These are phyloP conservation scores for Trapa incisa DNA, from an alignment of 345 rosid species.

Conservation along the genomic window DNA sequence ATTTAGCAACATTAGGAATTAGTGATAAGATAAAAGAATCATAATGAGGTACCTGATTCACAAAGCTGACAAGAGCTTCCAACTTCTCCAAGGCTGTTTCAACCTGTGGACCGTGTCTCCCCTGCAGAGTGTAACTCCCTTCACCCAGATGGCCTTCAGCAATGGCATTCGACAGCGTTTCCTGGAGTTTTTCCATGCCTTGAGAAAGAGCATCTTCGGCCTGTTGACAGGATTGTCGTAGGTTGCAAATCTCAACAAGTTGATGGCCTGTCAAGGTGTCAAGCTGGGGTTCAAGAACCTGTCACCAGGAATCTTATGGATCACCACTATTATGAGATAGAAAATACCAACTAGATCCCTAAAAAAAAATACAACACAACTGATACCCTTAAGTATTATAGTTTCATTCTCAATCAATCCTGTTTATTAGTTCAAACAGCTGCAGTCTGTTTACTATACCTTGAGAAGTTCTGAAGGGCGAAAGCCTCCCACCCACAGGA, in stretches of 20 bases:
- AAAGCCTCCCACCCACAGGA: slow-evolving; percentile 45
- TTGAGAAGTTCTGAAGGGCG: slow-evolving; percentile 42
- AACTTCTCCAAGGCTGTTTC: slow-evolving; percentile 37
- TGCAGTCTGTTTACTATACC: slow-evolving; percentile 12
- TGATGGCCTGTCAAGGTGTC: slow-evolving; percentile 36
- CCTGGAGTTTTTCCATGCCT: slow-evolving; percentile 34
- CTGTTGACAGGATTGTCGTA: slow-evolving; percentile 34
- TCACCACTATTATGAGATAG: background rate
- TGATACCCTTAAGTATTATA: too few relatives aligned
- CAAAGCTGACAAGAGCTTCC: slow-evolving; percentile 26
- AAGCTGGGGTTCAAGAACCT: slow-evolving; percentile 25
- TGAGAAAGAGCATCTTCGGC: slow-evolving; percentile 37
- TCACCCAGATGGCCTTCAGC: slow-evolving; percentile 25
- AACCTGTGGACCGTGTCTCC: slow-evolving; percentile 27
- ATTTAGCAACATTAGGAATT: background rate
- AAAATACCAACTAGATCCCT: background rate
- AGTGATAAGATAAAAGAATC: background rate
- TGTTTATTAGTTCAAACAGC: too few relatives aligned
- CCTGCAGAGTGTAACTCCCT: background rate
- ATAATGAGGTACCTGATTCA: slow-evolving; percentile 24
- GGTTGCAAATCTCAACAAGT: slow-evolving; percentile 26
- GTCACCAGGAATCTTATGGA: slow-evolving; percentile 4
- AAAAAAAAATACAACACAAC: too few relatives aligned
- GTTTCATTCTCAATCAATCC: too few relatives aligned
- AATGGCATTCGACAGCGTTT: slow-evolving; percentile 28